Conservation (phyloP, 495 filamentous ascomycete species). For the Aspergillus steynii region DNA sequence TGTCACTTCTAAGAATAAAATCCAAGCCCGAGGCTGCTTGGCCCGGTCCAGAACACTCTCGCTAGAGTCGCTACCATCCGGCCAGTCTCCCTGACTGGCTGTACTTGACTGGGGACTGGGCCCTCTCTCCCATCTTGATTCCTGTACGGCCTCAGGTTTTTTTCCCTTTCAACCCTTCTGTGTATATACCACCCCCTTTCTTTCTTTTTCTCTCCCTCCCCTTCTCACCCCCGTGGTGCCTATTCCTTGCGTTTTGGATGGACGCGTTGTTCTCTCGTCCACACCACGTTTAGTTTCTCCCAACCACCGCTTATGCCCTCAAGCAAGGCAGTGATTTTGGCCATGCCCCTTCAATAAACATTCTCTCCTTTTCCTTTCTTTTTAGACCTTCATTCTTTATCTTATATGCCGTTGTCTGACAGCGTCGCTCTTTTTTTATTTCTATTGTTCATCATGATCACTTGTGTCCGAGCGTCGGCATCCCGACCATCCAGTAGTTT, state of each 20-base stretch:
- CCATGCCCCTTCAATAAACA: conserved; percentile 7
- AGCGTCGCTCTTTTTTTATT: conserved; percentile 4
- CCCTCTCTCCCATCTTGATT: not conserved
- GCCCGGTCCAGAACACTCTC: not conserved
- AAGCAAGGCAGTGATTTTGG: conserved; percentile 2
- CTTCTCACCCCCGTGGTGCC: not conserved
- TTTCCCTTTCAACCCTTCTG: not conserved
- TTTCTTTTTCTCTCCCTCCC: not conserved
- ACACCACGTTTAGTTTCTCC: conserved; percentile 1
- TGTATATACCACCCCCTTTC: not conserved
- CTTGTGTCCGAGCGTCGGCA: conserved; percentile 3
- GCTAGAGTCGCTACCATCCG: not conserved
- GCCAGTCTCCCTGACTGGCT: not conserved
- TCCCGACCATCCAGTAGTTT: not conserved
- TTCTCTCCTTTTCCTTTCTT: conserved; percentile 1
- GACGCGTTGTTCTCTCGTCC: not conserved
- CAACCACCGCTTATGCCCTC: conserved; percentile 4
- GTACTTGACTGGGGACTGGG: no score
- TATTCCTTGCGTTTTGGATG: not conserved
- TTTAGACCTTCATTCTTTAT: not conserved
- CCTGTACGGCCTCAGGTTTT: not conserved
- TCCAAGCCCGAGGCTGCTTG: not conserved
- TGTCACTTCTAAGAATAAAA: not conserved
- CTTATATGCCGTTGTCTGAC: not conserved
- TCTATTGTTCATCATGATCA: not conserved